Evolutionary conservation across 1,284 basidiomycete genomes (phyloP).

Genomic region (Ganoderma lingzhi): DNA sequence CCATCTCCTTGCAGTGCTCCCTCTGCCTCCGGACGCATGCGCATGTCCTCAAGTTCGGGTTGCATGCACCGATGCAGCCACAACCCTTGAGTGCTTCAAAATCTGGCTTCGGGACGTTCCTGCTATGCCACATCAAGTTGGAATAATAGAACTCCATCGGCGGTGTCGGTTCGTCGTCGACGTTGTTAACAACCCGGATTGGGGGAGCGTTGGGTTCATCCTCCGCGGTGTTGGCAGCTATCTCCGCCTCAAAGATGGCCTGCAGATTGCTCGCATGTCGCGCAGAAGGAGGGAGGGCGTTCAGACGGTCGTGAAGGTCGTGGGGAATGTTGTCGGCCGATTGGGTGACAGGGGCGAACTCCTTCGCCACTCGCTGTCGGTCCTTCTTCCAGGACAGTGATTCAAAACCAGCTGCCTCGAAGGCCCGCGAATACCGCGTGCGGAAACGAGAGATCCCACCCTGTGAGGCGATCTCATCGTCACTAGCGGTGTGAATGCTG

Average conservation of each 20-base stretch:
- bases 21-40: constrained; percentile 70
- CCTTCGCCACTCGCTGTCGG: constrained; percentile 29
- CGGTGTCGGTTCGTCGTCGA: constrained; percentile 72
- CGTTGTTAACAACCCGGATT: constrained; percentile 69
- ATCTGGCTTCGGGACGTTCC: constrained; percentile 74
- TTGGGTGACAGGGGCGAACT: constrained; percentile 33
- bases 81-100: constrained; percentile 68
- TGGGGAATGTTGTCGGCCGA: constrained; percentile 43
- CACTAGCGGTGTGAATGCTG: constrained; percentile 22
- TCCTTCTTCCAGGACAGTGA: constrained; percentile 35
- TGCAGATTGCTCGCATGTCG: constrained; percentile 39
- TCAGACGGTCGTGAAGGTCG: constrained; percentile 43
- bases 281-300: constrained; percentile 31
- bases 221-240: constrained; percentile 41
- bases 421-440: constrained; percentile 15
- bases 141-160: constrained; percentile 83
- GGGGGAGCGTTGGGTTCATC: constrained; percentile 74
- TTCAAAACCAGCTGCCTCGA: constrained; percentile 27
- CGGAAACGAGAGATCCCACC: constrained; percentile 18
- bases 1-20: constrained; percentile 44
- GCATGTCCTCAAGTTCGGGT: constrained; percentile 74
- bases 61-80: constrained; percentile 76
- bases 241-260: constrained; percentile 43
- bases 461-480: constrained; percentile 20
- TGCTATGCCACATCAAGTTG: constrained; percentile 77